phyloP scores from a whole-genome alignment of 495 filamentous ascomycete species.

The Hypoxylon rickii region DNA sequence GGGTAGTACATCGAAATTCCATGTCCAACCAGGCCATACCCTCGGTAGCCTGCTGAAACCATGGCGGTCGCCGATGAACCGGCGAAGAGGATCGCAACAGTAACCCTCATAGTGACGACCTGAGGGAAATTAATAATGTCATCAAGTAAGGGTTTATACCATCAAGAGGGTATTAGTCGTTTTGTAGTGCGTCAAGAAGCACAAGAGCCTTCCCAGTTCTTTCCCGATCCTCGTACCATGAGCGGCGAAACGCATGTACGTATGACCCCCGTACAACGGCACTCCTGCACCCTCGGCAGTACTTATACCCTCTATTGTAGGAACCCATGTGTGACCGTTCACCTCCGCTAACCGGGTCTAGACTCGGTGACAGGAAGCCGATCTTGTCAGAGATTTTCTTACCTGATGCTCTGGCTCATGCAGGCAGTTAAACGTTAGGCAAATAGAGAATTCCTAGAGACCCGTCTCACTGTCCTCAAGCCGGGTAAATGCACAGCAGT shows the following conservation, averaged over 20 bases:
- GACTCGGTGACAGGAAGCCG: not conserved
- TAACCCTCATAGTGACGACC: slow-evolving; percentile 1
- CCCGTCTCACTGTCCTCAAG: too few species aligned
- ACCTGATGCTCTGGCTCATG: too few species aligned
- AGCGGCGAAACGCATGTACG: not conserved
- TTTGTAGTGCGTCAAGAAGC: too few species aligned
- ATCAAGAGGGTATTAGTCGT: too few species aligned
- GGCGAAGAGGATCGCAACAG: not conserved
- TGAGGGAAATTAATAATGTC: too few species aligned
- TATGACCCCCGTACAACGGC: not conserved
- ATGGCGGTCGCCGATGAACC: slow-evolving; percentile 2
- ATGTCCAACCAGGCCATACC: slow-evolving; percentile 41
- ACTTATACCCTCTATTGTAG: not conserved
- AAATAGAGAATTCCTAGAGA: too few species aligned
- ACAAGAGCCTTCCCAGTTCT: too few species aligned
- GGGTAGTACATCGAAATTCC: slow-evolving; percentile 43
- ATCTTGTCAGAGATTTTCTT: too few species aligned
- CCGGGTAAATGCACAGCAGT: too few species aligned
- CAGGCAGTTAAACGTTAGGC: too few species aligned
- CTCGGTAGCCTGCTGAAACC: slow-evolving; percentile 1
- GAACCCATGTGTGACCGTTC: not conserved
- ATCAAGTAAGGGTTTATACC: too few species aligned
- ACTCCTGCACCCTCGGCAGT: not conserved
- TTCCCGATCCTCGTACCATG: too few species aligned
- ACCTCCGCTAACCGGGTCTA: not conserved